Percentiles rank a stretch among this genome's conserved stretches.
Evolutionary conservation across 129 eudicot species (phyloP).

Genomic region (Glebionis coronaria): DNA sequence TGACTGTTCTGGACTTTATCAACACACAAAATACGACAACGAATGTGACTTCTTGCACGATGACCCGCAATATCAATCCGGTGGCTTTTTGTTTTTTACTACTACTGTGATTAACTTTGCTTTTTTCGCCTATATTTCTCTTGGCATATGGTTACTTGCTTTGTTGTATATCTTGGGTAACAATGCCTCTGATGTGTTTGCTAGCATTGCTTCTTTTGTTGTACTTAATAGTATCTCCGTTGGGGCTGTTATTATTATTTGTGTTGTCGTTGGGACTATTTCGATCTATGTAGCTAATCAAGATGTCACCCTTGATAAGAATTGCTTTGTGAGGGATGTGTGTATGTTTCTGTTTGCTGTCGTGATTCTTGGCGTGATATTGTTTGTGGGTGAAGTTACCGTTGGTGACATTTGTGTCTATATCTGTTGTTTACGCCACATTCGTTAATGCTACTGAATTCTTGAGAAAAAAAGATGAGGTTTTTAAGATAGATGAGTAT

Average conservation of each 20-base stretch:
- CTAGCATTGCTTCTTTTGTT: slow-evolving; percentile 74
- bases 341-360: slow-evolving; percentile 45
- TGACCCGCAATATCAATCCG: too few species aligned
- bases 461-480: slow-evolving; percentile 22
- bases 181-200: slow-evolving; percentile 71
- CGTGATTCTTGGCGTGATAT: slow-evolving; percentile 31
- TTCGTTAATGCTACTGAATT: slow-evolving; percentile 45
- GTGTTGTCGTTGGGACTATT: slow-evolving; percentile 62
- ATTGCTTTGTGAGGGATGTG: slow-evolving; percentile 54
- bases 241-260: slow-evolving; percentile 57
- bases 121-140: slow-evolving; percentile 35
- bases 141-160: slow-evolving; percentile 46
- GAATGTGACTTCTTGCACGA: too few species aligned
- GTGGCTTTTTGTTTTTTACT: slow-evolving; percentile 36
- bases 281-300: slow-evolving; percentile 37
- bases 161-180: slow-evolving; percentile 63
- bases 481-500: slow-evolving; percentile 23
- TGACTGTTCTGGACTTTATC: too few species aligned
- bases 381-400: not conserved
- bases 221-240: slow-evolving; percentile 72
- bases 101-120: slow-evolving; percentile 37
- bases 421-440: slow-evolving; percentile 54
- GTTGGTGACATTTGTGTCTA: slow-evolving; percentile 47
- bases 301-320: slow-evolving; percentile 38
- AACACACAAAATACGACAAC: too few species aligned